Conservation (phyloP, 2,329 filamentous ascomycete genomes). For the Endothia cerciana region DNA sequence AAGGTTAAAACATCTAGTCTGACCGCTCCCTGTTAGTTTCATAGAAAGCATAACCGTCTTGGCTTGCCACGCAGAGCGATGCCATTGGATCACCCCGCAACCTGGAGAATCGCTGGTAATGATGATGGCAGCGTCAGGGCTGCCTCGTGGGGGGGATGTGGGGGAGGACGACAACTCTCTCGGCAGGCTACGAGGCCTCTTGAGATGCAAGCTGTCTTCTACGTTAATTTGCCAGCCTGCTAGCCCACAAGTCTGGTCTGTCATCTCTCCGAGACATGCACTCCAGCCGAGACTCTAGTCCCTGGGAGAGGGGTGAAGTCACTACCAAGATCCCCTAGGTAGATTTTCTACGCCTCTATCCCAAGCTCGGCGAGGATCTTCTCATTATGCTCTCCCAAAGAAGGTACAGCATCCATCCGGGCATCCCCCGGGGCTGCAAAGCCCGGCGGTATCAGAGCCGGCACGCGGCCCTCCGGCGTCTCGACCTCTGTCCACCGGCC, state of each 20-base stretch:
- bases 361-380: conserved; percentile 51
- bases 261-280: not conserved
- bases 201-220: too few relatives aligned
- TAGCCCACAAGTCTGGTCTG: too few relatives aligned
- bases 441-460: conserved; percentile 55
- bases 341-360: conserved; percentile 29
- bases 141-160: too few relatives aligned
- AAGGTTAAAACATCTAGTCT: too few relatives aligned
- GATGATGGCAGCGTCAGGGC: too few relatives aligned
- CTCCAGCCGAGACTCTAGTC: not conserved
- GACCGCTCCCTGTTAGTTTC: too few relatives aligned
- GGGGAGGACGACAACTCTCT: too few relatives aligned
- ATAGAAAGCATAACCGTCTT: too few relatives aligned
- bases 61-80: too few relatives aligned
- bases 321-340: not conserved
- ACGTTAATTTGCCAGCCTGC: conserved; percentile 29
- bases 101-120: too few relatives aligned
- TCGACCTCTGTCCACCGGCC: conserved; percentile 54
- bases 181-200: too few relatives aligned
- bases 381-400: conserved; percentile 54
- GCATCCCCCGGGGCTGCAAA: conserved; percentile 35
- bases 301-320: not conserved
- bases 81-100: too few relatives aligned
- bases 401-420: conserved; percentile 50
- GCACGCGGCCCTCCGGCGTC: conserved; percentile 50